phyloP scores from a whole-genome alignment of 306 rosid genomes.

The Hylodesmum podocarpum region DNA sequence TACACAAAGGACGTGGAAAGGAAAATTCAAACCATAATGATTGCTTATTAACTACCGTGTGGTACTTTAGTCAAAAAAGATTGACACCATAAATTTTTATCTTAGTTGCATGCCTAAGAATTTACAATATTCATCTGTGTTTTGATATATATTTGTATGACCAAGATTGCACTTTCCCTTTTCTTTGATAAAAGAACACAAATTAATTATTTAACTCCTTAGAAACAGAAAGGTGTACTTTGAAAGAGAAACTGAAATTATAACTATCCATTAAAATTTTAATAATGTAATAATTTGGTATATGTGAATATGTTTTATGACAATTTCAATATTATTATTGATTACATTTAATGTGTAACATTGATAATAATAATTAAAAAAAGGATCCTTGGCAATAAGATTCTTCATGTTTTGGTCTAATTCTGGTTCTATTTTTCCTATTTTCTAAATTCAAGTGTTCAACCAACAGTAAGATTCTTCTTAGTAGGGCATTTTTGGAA shows the following conservation, averaged over 20 bases:
- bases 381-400: too few relatives aligned
- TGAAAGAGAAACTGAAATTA: too few relatives aligned
- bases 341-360: neutral
- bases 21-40: conserved; percentile 48
- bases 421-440: neutral
- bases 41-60: conserved; percentile 20
- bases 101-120: neutral
- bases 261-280: too few relatives aligned
- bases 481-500: neutral
- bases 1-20: conserved; percentile 22
- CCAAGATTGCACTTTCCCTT: too few relatives aligned
- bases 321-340: neutral
- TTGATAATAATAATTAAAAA: too few relatives aligned
- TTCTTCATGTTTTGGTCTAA: neutral
- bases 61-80: neutral
- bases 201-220: too few relatives aligned
- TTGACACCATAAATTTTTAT: neutral
- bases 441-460: neutral
- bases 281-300: too few relatives aligned
- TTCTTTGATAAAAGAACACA: too few relatives aligned
- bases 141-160: too few relatives aligned
- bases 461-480: neutral
- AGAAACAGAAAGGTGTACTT: too few relatives aligned
- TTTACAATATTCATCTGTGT: too few relatives aligned
- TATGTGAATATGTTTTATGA: neutral